Conservation (phyloP, 2,329 filamentous ascomycete genomes). For the Sclerotinia glacialis region DNA sequence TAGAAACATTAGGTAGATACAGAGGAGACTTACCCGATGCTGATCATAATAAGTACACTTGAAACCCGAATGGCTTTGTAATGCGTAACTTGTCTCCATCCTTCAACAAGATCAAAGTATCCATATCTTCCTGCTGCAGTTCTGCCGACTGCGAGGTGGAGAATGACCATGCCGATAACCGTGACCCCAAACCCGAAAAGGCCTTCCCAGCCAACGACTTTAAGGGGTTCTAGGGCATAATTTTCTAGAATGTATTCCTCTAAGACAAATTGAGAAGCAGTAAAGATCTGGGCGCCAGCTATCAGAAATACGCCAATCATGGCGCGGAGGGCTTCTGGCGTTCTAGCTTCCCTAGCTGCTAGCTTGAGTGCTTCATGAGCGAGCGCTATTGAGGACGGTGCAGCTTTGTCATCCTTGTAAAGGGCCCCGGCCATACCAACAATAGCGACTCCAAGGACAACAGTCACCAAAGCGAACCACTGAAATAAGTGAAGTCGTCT, state of each 20-base stretch:
- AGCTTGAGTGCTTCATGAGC: conserved; percentile 45
- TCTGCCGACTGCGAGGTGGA: conserved; percentile 74
- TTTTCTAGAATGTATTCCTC: conserved; percentile 89
- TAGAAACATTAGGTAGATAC: neutral
- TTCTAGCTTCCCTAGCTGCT: conserved; percentile 43
- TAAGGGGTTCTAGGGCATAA: conserved; percentile 71
- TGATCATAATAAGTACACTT: conserved; percentile 91
- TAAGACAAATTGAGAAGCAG: conserved; percentile 90
- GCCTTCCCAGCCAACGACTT: conserved; percentile 95
- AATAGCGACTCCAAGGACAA: conserved; percentile 82
- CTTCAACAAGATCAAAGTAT: conserved; percentile 87
- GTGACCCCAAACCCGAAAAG: conserved; percentile 85
- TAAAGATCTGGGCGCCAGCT: conserved; percentile 93
- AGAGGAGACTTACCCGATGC: conserved; percentile 71
- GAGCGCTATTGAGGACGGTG: conserved; percentile 41
- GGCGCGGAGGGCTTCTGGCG: conserved; percentile 62
- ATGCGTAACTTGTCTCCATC: conserved; percentile 74
- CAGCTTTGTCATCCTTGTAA: conserved; percentile 56
- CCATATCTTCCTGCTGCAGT: conserved; percentile 73
- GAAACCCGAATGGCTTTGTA: conserved; percentile 70
- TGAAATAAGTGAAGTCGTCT: conserved; percentile 82
- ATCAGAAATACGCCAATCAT: conserved; percentile 85
- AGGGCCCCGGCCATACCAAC: conserved; percentile 88
- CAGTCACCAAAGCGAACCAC: conserved; percentile 83
- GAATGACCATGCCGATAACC: conserved; percentile 69